Percentiles rank a stretch among this genome's conserved stretches.
These are phyloP conservation scores for Fusarium dlaminii DNA, from an alignment of 2,329 filamentous ascomycete species.

Conservation along the genomic window DNA sequence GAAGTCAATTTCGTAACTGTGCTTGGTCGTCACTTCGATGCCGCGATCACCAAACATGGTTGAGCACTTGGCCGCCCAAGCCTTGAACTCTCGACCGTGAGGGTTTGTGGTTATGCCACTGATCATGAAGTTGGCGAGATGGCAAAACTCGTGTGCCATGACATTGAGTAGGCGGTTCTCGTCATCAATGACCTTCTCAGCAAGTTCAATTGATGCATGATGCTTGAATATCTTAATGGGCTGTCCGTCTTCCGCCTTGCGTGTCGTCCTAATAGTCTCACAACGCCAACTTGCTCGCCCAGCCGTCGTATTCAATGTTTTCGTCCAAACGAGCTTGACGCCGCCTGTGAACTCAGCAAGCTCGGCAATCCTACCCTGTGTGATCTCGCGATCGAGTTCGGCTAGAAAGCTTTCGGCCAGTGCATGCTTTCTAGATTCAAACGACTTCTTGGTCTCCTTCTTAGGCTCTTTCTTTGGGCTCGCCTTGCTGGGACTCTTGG, in stretches of 20 bases:
- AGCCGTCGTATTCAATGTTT: slow-evolving; percentile 82
- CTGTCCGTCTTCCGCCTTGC: slow-evolving; percentile 37
- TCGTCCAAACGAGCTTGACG: slow-evolving; percentile 77
- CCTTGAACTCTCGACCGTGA: slow-evolving; percentile 86
- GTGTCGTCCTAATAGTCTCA: slow-evolving; percentile 59
- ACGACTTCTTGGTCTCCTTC: slow-evolving; percentile 64
- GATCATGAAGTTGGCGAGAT: slow-evolving; percentile 92
- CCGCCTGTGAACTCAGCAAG: slow-evolving; percentile 74
- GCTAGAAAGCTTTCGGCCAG: slow-evolving; percentile 71
- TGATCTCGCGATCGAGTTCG: slow-evolving; percentile 75
- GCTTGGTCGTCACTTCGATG: slow-evolving; percentile 87
- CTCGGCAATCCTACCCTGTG: slow-evolving; percentile 64
- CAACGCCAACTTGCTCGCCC: slow-evolving; percentile 78
- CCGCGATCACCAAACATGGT: slow-evolving; percentile 67
- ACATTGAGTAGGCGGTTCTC: slow-evolving; percentile 84
- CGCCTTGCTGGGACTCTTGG: slow-evolving; percentile 43
- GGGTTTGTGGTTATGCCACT: slow-evolving; percentile 77
- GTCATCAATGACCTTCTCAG: slow-evolving; percentile 85
- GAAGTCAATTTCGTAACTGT: slow-evolving; percentile 89
- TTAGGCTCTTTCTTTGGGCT: slow-evolving; percentile 49
- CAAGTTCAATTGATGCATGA: slow-evolving; percentile 86
- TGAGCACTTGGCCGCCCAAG: slow-evolving; percentile 70
- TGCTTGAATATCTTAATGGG: slow-evolving; percentile 53
- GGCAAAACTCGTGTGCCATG: slow-evolving; percentile 96
- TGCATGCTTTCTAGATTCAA: slow-evolving; percentile 68